These are phyloP conservation scores for Elaeagnus macrophylla DNA, from an alignment of 306 rosid species.

Conservation along the genomic window DNA sequence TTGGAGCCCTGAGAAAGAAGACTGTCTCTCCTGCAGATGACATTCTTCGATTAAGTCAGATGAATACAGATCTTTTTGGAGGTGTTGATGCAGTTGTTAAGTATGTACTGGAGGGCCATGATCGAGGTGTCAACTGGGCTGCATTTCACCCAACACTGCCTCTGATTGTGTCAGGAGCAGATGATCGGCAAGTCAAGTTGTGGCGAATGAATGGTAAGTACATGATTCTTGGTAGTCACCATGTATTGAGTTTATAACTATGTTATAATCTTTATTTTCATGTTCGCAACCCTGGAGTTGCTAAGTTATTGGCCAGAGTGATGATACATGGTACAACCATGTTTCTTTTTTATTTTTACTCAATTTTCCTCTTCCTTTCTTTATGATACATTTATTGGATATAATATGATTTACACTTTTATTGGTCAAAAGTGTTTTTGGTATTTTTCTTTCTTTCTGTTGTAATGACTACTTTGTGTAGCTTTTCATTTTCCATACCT, in stretches of 20 bases:
- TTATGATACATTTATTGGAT: not conserved
- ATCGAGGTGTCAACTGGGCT: constrained; percentile 98
- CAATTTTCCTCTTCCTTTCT: not conserved
- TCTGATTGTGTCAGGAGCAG: constrained; percentile 93
- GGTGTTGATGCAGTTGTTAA: constrained; percentile 89
- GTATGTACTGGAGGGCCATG: constrained; percentile 97
- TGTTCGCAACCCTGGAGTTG: no score
- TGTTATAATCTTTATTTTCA: no score
- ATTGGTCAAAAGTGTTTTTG: no score
- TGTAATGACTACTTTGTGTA: not conserved
- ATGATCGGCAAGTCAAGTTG: constrained; percentile 89
- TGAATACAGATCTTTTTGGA: constrained; percentile 95
- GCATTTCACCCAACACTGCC: constrained; percentile 88
- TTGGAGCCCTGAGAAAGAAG: constrained; percentile 83
- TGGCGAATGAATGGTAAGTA: constrained; percentile 91
- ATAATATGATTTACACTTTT: no score
- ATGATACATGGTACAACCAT: no score
- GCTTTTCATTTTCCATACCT: not conserved
- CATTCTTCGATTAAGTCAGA: constrained; percentile 78
- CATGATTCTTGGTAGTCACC: not conserved
- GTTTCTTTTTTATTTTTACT: not conserved
- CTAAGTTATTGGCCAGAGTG: no score
- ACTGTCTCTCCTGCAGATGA: constrained; percentile 91
- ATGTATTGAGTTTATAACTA: no score
- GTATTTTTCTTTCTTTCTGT: no score